These are phyloP conservation scores for Biancaea sappan DNA, from an alignment of 306 rosid genomes.

Conservation along the genomic window DNA sequence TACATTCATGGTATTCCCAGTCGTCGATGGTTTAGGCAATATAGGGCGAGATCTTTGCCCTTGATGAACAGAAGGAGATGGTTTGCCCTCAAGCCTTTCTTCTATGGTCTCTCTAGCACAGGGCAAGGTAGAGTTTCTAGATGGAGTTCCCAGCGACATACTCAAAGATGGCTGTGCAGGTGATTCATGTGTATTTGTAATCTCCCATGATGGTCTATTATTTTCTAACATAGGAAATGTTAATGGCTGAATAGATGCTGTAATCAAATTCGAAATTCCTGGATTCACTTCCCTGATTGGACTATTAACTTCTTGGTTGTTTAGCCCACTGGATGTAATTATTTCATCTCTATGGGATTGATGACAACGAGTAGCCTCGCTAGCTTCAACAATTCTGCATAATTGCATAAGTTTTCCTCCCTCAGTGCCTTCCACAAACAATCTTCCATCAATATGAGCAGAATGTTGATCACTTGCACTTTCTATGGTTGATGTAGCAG, in stretches of 20 bases:
- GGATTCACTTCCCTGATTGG: slow-evolving; percentile 50
- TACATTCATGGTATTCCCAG: slow-evolving; percentile 40
- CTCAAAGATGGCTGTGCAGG: slow-evolving; percentile 64
- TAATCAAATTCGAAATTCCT: slow-evolving; percentile 53
- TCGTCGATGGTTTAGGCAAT: slow-evolving; percentile 70
- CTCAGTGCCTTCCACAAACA: slow-evolving; percentile 47
- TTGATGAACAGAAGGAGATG: slow-evolving; percentile 60
- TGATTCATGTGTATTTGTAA: slow-evolving; percentile 51
- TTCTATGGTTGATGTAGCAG: slow-evolving; percentile 46
- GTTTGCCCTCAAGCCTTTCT: slow-evolving; percentile 61
- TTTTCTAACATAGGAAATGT: slow-evolving; percentile 56
- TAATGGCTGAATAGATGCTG: slow-evolving; percentile 57
- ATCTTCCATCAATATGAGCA: slow-evolving; percentile 50
- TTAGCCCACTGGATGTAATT: slow-evolving; percentile 45
- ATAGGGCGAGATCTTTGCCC: slow-evolving; percentile 73
- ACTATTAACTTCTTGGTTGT: slow-evolving; percentile 46
- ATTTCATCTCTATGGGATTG: slow-evolving; percentile 51
- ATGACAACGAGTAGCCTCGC: slow-evolving; percentile 55
- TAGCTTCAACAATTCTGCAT: slow-evolving; percentile 84
- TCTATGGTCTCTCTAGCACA: slow-evolving; percentile 57
- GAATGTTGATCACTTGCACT: slow-evolving; percentile 50
- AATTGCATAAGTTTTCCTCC: slow-evolving; percentile 86
- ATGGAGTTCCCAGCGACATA: slow-evolving; percentile 75
- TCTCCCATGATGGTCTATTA: slow-evolving; percentile 55
- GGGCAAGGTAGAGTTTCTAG: slow-evolving; percentile 51